A percentile compares a stretch with the other conserved stretches of the same genome.
These are phyloP conservation scores for Triticum aestivum DNA, from an alignment of 176 grass and related monocot species.

Conservation along the genomic window DNA sequence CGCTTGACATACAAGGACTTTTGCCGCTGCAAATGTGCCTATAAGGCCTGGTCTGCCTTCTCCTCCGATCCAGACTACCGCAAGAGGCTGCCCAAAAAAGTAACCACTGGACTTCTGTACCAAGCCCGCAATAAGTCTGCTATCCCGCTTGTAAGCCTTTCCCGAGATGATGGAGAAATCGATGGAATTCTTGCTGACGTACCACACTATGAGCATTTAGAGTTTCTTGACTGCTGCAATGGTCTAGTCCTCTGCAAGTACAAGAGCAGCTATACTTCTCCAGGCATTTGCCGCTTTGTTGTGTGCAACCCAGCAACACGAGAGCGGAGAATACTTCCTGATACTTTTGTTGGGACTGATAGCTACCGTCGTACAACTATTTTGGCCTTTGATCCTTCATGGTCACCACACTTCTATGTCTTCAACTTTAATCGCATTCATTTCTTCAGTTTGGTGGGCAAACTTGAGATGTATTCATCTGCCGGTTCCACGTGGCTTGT, in stretches of 20 bases:
- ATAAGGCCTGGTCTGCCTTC: constrained; percentile 2
- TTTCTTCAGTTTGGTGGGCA: constrained; percentile 14
- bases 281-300: constrained; percentile 8
- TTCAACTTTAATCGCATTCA: neutral
- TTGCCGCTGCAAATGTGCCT: neutral
- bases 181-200: constrained; percentile 30
- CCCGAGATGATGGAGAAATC: neutral
- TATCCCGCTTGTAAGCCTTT: constrained; percentile 8
- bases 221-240: constrained; percentile 46
- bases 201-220: constrained; percentile 15
- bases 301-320: constrained; percentile 50
- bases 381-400: constrained; percentile 37
- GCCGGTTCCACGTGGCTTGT: neutral
- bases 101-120: constrained; percentile 42
- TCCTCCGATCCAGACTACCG: constrained; percentile 12
- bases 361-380: neutral
- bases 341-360: neutral
- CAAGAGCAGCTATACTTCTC: neutral
- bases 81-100: constrained; percentile 26
- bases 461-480: constrained; percentile 18
- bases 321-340: constrained; percentile 20
- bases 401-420: constrained; percentile 37
- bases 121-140: neutral
- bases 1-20: neutral
- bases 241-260: constrained; percentile 52